Evolutionary conservation across 78 protist genomes (phyloP).

Genomic region (Neovahlkampfia damariscottae): DNA sequence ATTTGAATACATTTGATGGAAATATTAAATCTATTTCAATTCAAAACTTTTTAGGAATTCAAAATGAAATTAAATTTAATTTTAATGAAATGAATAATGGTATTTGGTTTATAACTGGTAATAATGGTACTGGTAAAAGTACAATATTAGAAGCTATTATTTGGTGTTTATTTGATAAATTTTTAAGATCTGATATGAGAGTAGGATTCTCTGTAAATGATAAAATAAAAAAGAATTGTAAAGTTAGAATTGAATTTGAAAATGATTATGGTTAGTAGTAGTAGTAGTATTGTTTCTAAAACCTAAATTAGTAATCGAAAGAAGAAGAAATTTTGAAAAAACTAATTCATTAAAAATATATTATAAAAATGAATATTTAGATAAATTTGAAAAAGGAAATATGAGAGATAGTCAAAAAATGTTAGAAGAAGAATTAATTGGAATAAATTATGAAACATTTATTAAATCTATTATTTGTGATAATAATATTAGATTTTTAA

Average conservation of each 20-base stretch:
- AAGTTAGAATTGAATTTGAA: background rate
- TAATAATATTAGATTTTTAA: background rate
- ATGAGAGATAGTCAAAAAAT: background rate
- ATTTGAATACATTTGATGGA: background rate
- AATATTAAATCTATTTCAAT: background rate
- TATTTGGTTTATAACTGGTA: background rate
- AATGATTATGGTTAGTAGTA: too few relatives aligned
- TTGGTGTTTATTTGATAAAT: slow-evolving; percentile 9
- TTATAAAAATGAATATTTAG: background rate
- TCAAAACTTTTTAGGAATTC: background rate
- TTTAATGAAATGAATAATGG: background rate
- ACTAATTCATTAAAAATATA: background rate
- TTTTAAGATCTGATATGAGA: slow-evolving; percentile 6
- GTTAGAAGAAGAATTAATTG: background rate
- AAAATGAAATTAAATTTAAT: background rate
- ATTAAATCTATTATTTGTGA: background rate
- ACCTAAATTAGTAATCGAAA: too few relatives aligned
- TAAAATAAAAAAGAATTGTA: background rate
- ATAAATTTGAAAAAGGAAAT: background rate
- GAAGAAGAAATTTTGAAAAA: too few relatives aligned
- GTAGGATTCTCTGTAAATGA: background rate
- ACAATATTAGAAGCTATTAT: background rate
- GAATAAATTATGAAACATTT: slow-evolving; percentile 8
- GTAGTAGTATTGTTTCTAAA: too few relatives aligned
- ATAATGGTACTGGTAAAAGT: slow-evolving; percentile 6